These are phyloP conservation scores for Mucor indicus DNA, from an alignment of 371 early-diverging fungal genomes.

Conservation along the genomic window DNA sequence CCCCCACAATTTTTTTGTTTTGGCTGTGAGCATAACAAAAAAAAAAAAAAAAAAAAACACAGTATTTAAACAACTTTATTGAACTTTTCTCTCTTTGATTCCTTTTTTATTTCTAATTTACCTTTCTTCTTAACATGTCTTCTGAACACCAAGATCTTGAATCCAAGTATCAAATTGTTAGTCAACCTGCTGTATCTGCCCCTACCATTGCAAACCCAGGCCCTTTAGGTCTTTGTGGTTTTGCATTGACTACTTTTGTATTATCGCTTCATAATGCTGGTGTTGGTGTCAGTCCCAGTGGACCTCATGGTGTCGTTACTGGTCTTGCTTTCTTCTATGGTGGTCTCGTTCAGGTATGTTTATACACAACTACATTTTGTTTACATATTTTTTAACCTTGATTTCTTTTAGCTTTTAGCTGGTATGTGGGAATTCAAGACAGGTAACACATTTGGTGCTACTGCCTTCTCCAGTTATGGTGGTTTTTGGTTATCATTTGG, in stretches of 20 bases:
- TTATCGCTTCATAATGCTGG: slow-evolving; percentile 66
- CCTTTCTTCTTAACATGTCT: slow-evolving; percentile 17
- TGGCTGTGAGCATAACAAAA: too few relatives aligned
- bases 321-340: slow-evolving; percentile 80
- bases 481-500: slow-evolving; percentile 77
- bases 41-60: too few relatives aligned
- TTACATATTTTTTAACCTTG: too few relatives aligned
- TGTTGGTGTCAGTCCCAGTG: slow-evolving; percentile 53
- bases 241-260: slow-evolving; percentile 76
- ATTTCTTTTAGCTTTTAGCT: slow-evolving; percentile 49
- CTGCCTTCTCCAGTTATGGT: slow-evolving; percentile 76
- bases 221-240: slow-evolving; percentile 72
- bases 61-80: too few relatives aligned
- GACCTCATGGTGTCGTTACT: slow-evolving; percentile 55
- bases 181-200: slow-evolving; percentile 13
- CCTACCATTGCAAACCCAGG: slow-evolving; percentile 64
- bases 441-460: slow-evolving; percentile 80
- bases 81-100: too few relatives aligned
- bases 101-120: too few relatives aligned
- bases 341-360: slow-evolving; percentile 76
- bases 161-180: slow-evolving; percentile 19
- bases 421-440: slow-evolving; percentile 78
- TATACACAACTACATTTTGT: too few relatives aligned
- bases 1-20: too few relatives aligned
- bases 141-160: slow-evolving; percentile 22